Percentiles rank a stretch among this genome's conserved stretches.
These are phyloP conservation scores for Hippophae tibetana DNA, from an alignment of 306 rosid species.

Conservation along the genomic window DNA sequence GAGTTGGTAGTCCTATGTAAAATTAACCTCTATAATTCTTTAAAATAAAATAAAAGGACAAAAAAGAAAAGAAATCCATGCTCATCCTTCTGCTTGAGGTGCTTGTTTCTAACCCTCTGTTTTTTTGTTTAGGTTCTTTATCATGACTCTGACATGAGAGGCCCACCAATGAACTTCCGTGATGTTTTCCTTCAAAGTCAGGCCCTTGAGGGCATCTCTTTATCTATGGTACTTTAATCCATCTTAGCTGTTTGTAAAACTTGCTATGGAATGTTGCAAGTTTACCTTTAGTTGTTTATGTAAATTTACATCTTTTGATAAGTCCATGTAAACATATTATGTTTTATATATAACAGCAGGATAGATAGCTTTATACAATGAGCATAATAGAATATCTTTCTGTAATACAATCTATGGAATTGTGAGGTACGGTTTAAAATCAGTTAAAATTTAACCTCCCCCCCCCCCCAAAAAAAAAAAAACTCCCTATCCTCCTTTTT, in stretches of 20 bases:
- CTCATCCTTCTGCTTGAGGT: not conserved
- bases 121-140: constrained; percentile 52
- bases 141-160: constrained; percentile 71
- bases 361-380: too few species aligned
- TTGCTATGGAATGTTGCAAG: not conserved
- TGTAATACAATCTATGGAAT: too few species aligned
- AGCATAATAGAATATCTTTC: too few species aligned
- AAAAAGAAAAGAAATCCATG: constrained; percentile 1
- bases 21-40: not conserved
- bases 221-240: constrained; percentile 73
- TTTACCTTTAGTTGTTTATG: not conserved
- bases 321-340: too few species aligned
- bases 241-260: constrained; percentile 11
- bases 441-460: too few species aligned
- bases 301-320: not conserved
- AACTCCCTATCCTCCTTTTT: not conserved
- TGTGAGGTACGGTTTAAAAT: too few species aligned
- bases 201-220: constrained; percentile 82
- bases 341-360: too few species aligned
- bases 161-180: constrained; percentile 75
- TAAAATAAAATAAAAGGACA: too few species aligned
- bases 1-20: constrained; percentile 5
- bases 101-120: constrained; percentile 15
- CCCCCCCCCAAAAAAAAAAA: too few species aligned
- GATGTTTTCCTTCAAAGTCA: constrained; percentile 94